These are phyloP conservation scores for Limonomyces culmigenus DNA, from an alignment of 1,284 basidiomycete species.

Conservation along the genomic window DNA sequence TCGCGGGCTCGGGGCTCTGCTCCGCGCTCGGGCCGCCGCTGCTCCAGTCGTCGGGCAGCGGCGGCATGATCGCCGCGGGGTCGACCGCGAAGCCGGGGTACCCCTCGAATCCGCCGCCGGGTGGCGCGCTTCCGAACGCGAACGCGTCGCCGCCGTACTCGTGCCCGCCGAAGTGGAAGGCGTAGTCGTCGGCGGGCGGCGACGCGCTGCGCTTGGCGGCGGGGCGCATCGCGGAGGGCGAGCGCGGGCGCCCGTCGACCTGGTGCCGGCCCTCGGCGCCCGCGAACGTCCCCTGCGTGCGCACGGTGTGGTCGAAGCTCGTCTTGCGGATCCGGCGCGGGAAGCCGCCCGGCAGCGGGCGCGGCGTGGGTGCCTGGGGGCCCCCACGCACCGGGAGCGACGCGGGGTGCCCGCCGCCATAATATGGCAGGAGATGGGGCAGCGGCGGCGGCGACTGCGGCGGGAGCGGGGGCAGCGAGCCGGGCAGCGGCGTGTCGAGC, in stretches of 20 bases:
- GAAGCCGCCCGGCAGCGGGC: slow-evolving; percentile 31
- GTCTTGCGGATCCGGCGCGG: slow-evolving; percentile 79
- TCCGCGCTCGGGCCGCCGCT: slow-evolving; percentile 9
- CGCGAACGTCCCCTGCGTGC: slow-evolving; percentile 41
- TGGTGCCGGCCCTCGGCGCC: slow-evolving; percentile 54
- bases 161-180: too few relatives aligned
- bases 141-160: slow-evolving; percentile 28
- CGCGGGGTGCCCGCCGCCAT: slow-evolving; percentile 32
- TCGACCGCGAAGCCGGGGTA: background rate
- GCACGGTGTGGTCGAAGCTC: slow-evolving; percentile 81
- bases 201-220: slow-evolving; percentile 66
- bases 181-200: too few relatives aligned
- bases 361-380: slow-evolving; percentile 31
- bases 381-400: slow-evolving; percentile 49
- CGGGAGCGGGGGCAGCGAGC: background rate
- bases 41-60: too few relatives aligned
- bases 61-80: too few relatives aligned
- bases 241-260: slow-evolving; percentile 56
- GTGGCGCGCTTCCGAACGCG: too few relatives aligned
- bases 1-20: background rate
- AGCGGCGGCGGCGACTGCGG: background rate
- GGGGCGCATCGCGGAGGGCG: slow-evolving; percentile 36
- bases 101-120: background rate
- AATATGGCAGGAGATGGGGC: slow-evolving; percentile 7
- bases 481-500: background rate